Evolutionary conservation across 2,329 filamentous ascomycete species (phyloP), one percentile per base, ranked within the genome.

Genomic region (Ceratocystis diversiconidia): DNA sequence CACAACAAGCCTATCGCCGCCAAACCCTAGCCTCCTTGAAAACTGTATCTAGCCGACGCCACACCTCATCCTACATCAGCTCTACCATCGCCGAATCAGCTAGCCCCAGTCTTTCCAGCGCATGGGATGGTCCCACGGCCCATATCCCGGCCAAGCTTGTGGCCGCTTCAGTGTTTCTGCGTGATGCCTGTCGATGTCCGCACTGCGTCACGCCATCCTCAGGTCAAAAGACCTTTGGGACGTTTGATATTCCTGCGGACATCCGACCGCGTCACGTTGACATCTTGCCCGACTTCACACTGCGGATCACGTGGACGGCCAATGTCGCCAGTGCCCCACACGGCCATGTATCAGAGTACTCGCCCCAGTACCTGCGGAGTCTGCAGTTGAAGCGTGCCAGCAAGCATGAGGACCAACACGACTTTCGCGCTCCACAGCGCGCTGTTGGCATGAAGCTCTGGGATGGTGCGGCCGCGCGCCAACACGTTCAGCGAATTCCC

Each of bases 221-320:
- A 1, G 82, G 82, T 57, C 83, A 86, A 68, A 83, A 84, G 72
- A 80, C 74, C 67, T 80, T 79, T 70, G 74, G 75, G 0, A 78
- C 76, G 3, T 73, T 73, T 32, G 75, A 79, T 41, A 73, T 81
- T 4, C 74, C 75, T 5, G 28, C 68, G 1, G 61, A 70, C 10
- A 74, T 79, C 32, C 62, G 68, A 12, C 71, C 79, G 22, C 67
- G 70, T 3, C 36, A 68, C 1, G 74, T 76, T 36, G 68, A 70
- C 1, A 63, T 73, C 1, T 69, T 70, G 17, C 70, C 75, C 0
- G 74, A 78, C 19, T 78, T 78, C 7, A 74, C 75, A 1, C 74
- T 90, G 12, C 75, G 78, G 22, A 74, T 92, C 6, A 72, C 75
- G n/a, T 94, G 89, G 85, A 71, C 73, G 5, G 71, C 75, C 62